Percentiles rank a stretch among this genome's conserved stretches.
These are phyloP conservation scores for Suhomyces kilbournensis DNA, from an alignment of 805 yeast genomes.

Conservation along the genomic window DNA sequence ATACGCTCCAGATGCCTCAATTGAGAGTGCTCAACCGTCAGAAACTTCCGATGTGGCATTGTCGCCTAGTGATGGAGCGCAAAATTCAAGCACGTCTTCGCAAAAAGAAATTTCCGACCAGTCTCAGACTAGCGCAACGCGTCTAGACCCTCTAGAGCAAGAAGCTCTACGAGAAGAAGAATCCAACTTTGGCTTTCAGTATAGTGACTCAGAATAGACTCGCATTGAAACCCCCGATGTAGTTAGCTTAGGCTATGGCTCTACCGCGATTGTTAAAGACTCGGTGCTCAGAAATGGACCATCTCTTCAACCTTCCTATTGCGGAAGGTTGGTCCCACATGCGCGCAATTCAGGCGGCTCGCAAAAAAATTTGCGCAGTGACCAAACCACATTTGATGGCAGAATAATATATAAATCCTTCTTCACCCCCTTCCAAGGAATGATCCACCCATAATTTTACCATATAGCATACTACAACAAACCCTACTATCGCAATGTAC, in stretches of 20 bases:
- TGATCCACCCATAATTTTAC: background rate
- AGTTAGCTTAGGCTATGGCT: background rate
- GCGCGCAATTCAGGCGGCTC: background rate
- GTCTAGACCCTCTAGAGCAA: slow-evolving; percentile 6
- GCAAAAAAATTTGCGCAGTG: background rate
- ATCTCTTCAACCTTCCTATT: background rate
- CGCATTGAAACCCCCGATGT: background rate
- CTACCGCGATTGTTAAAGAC: background rate
- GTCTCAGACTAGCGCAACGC: background rate
- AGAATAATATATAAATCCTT: background rate
- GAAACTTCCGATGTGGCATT: background rate
- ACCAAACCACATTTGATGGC: background rate
- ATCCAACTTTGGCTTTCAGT: slow-evolving; percentile 17
- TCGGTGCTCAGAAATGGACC: background rate
- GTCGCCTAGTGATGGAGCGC: background rate
- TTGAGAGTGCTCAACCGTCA: background rate
- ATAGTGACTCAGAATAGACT: slow-evolving; percentile 10
- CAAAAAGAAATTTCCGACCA: background rate
- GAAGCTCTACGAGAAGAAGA: slow-evolving; percentile 14
- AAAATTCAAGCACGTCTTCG: background rate
- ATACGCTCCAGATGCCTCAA: slow-evolving; percentile 14
- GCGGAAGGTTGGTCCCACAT: background rate
- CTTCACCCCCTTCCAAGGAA: background rate
- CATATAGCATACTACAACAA: background rate
- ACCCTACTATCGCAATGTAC: slow-evolving; percentile 12